Percentiles rank a stretch among this genome's conserved stretches.
phyloP scores from a whole-genome alignment of 352 stramenopile species.

The Halophytophthora polymorphica region DNA sequence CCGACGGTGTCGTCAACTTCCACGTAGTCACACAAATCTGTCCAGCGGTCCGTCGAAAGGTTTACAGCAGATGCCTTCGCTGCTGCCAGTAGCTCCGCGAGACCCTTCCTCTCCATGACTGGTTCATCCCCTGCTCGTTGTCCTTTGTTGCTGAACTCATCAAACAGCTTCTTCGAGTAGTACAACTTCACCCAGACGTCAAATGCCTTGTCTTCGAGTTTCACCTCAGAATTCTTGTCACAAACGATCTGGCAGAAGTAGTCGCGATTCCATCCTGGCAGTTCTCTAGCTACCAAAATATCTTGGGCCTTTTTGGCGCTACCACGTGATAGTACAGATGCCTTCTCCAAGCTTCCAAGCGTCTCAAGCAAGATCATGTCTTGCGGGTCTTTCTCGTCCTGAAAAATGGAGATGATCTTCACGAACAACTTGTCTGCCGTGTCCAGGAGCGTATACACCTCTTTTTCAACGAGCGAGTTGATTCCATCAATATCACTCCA shows the following conservation, averaged over 20 bases:
- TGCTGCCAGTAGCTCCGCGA: conserved; percentile 34
- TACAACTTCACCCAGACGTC: conserved; percentile 46
- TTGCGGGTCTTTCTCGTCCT: conserved; percentile 26
- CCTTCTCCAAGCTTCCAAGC: conserved; percentile 28
- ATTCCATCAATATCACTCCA: conserved; percentile 47
- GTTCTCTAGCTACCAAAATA: conserved; percentile 15
- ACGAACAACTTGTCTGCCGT: conserved; percentile 44
- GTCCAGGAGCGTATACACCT: conserved; percentile 44
- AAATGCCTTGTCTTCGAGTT: conserved; percentile 37
- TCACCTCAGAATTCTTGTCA: conserved; percentile 23
- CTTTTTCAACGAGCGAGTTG: conserved; percentile 35
- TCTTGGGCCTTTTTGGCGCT: conserved; percentile 24
- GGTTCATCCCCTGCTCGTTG: too few species aligned
- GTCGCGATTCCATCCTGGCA: conserved; percentile 31
- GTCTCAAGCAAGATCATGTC: conserved; percentile 35
- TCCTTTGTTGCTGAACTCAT: conserved; percentile 32
- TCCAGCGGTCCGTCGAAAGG: conserved; percentile 42
- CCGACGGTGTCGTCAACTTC: conserved; percentile 29
- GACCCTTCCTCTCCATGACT: conserved; percentile 39
- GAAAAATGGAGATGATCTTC: conserved; percentile 42
- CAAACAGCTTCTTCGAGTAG: conserved; percentile 52
- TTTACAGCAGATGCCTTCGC: conserved; percentile 38
- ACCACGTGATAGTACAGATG: conserved; percentile 25
- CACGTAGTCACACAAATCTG: conserved; percentile 35
- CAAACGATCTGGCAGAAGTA: conserved; percentile 41